A percentile compares a stretch with the other conserved stretches of the same genome.
Evolutionary conservation across 2,329 filamentous ascomycete genomes (phyloP).

Genomic region (Madurella mycetomatis): DNA sequence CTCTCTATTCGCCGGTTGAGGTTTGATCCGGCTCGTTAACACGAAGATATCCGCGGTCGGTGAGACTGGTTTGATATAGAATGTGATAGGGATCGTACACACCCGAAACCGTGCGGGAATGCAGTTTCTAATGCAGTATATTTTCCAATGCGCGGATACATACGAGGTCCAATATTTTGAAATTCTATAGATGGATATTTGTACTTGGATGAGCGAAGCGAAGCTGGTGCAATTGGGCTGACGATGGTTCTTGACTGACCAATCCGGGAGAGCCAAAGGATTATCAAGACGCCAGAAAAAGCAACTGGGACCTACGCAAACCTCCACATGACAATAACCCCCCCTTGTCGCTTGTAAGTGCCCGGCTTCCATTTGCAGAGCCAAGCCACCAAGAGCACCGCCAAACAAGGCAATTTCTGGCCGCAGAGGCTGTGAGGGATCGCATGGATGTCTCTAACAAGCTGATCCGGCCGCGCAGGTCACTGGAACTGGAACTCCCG

Average conservation of each 20-base stretch:
- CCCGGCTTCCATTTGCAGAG: too few species aligned
- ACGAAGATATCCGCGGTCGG: too few species aligned
- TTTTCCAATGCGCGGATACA: not conserved
- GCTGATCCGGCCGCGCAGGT: conserved; percentile 41
- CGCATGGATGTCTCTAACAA: conserved; percentile 20
- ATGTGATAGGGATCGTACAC: too few species aligned
- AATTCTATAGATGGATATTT: not conserved
- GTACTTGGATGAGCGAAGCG: not conserved
- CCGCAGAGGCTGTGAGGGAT: conserved; percentile 2
- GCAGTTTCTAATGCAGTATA: not conserved
- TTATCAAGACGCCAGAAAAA: conserved; percentile 17
- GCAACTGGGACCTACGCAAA: conserved; percentile 6
- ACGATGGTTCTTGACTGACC: not conserved
- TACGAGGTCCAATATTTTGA: not conserved
- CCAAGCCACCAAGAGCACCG: too few species aligned
- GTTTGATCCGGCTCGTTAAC: too few species aligned
- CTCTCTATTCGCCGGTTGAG: too few species aligned
- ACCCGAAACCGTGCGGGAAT: not conserved
- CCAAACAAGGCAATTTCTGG: too few species aligned
- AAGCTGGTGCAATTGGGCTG: not conserved
- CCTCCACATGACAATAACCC: not conserved
- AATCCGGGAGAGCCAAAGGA: conserved; percentile 8
- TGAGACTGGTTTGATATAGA: too few species aligned
- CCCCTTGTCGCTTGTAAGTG: not conserved
- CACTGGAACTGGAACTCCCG: conserved; percentile 58